phyloP scores from a whole-genome alignment of 106 monocot genomes.

The Hemerocallis citrina region DNA sequence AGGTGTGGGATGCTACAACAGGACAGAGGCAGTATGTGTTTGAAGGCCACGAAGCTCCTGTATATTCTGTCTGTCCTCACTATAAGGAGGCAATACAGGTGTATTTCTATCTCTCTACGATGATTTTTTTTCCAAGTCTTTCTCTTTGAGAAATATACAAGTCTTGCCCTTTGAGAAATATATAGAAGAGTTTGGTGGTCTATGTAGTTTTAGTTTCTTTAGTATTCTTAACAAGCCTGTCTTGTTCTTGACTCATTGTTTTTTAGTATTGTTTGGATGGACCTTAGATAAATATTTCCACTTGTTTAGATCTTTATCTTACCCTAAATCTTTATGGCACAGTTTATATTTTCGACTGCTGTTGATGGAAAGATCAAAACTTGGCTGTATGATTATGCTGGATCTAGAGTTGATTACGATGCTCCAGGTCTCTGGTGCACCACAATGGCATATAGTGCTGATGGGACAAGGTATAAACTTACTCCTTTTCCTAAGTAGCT shows the following conservation, averaged over 20 bases:
- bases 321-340: conserved; percentile 18
- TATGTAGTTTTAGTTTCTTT: background rate
- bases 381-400: conserved; percentile 86
- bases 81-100: conserved; percentile 76
- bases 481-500: background rate
- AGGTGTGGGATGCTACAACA: conserved; percentile 65
- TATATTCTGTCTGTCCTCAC: conserved; percentile 46
- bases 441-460: conserved; percentile 90
- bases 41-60: conserved; percentile 43
- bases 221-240: background rate
- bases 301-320: background rate
- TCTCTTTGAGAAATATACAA: too few species aligned
- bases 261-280: background rate
- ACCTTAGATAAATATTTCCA: too few species aligned
- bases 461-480: conserved; percentile 67
- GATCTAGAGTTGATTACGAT: conserved; percentile 93
- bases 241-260: background rate
- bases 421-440: conserved; percentile 94
- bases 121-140: background rate
- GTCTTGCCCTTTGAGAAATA: too few species aligned
- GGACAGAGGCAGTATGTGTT: conserved; percentile 35
- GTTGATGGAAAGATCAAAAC: conserved; percentile 90
- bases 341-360: conserved; percentile 54
- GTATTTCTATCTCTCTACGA: background rate
- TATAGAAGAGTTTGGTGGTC: background rate